Conservation (phyloP, 179 eudicot species). For the Actinidia arguta region DNA sequence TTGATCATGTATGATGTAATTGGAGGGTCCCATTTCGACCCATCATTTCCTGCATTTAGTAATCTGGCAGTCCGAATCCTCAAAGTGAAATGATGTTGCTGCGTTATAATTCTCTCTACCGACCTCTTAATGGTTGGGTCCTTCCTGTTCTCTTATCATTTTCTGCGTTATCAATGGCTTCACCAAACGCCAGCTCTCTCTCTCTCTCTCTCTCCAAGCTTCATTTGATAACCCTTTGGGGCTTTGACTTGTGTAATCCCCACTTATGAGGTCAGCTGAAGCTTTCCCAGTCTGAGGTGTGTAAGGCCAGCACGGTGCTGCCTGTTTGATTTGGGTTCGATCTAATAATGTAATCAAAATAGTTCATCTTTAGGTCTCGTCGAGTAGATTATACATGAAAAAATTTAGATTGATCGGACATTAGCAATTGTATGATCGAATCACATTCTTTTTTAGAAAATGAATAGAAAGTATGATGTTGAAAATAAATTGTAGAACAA, state of each 20-base stretch:
- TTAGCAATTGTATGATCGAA: no score
- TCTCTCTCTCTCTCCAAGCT: background rate
- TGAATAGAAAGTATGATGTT: no score
- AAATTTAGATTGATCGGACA: no score
- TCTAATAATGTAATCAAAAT: no score
- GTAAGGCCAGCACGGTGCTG: no score
- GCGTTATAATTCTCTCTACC: background rate
- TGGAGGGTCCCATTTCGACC: background rate
- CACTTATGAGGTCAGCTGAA: background rate
- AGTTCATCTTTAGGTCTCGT: no score
- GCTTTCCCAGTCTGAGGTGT: background rate
- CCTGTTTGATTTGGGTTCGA: no score
- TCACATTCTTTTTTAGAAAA: no score
- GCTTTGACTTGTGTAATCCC: background rate
- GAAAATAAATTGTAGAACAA: no score
- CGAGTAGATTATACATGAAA: no score
- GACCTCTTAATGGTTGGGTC: background rate
- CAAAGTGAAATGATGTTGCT: background rate
- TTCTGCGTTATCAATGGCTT: slow-evolving; percentile 14
- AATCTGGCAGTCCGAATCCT: background rate
- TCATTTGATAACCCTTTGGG: no score
- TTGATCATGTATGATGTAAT: background rate
- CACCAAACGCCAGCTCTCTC: slow-evolving; percentile 15
- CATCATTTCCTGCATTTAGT: slow-evolving; percentile 13
- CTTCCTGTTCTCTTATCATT: background rate